phyloP scores from a whole-genome alignment of 768 basidiomycete species.

The Hemileccinum impolitum region DNA sequence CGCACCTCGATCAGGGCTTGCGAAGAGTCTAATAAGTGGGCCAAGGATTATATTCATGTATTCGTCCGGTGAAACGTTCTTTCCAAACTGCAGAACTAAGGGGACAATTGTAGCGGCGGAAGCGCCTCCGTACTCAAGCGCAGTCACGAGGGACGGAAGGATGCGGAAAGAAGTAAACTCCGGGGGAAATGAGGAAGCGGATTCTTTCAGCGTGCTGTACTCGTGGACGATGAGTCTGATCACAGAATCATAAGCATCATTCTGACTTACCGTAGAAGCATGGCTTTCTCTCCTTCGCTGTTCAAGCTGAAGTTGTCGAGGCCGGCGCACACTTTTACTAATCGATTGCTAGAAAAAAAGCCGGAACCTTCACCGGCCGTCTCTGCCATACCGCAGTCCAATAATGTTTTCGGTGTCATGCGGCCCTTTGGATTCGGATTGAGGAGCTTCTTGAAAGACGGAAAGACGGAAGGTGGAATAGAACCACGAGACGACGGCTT shows the following conservation, averaged over 20 bases:
- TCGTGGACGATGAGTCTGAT: background rate
- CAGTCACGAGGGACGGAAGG: conserved; percentile 79
- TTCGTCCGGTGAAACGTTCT: conserved; percentile 63
- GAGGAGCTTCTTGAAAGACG: conserved; percentile 80
- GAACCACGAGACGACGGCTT: conserved; percentile 70
- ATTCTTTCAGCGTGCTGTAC: conserved; percentile 74
- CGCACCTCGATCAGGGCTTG: conserved; percentile 88
- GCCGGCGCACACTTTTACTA: conserved; percentile 81
- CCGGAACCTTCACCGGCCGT: conserved; percentile 55
- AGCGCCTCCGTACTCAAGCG: conserved; percentile 75
- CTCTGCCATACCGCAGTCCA: conserved; percentile 77
- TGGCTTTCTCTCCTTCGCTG: conserved; percentile 75
- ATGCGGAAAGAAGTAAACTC: conserved; percentile 84
- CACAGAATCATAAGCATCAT: background rate
- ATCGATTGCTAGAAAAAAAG: conserved; percentile 78
- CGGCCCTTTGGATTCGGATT: conserved; percentile 86
- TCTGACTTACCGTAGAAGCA: conserved; percentile 58
- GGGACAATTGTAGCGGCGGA: conserved; percentile 78
- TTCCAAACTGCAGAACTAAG: conserved; percentile 77
- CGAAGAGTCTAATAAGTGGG: conserved; percentile 80
- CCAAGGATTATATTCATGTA: conserved; percentile 66
- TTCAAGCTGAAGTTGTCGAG: conserved; percentile 82
- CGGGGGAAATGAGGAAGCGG: conserved; percentile 73
- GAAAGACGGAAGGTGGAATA: conserved; percentile 74
- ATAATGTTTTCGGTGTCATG: conserved; percentile 69